Evolutionary conservation across 768 basidiomycete species (phyloP).

Genomic region (Mycena kentingensis): DNA sequence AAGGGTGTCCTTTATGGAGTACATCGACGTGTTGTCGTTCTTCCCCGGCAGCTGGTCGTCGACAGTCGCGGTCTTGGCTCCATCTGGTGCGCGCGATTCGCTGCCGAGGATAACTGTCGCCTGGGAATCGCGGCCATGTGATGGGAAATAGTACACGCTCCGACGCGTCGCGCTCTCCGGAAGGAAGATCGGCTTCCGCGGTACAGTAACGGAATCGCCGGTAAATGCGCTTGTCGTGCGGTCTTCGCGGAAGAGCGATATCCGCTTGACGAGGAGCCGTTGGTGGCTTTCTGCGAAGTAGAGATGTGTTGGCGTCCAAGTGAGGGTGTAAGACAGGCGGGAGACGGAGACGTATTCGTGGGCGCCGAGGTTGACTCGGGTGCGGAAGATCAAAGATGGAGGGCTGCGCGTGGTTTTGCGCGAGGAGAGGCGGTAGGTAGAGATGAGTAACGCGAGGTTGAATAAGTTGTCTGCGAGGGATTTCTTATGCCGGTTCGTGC

Average conservation of each 20-base stretch:
- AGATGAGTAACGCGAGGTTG: slow-evolving; percentile 24
- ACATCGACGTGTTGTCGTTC: background rate
- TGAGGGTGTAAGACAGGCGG: slow-evolving; percentile 28
- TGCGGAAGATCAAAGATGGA: slow-evolving; percentile 24
- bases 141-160: slow-evolving; percentile 27
- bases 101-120: slow-evolving; percentile 21
- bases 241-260: slow-evolving; percentile 25
- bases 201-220: slow-evolving; percentile 17
- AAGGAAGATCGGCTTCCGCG: slow-evolving; percentile 22
- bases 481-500: background rate
- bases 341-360: slow-evolving; percentile 16
- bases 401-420: slow-evolving; percentile 22
- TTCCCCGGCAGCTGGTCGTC: background rate
- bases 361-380: slow-evolving; percentile 18
- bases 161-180: slow-evolving; percentile 25
- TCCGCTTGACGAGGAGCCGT: slow-evolving; percentile 22
- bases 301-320: slow-evolving; percentile 27
- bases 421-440: slow-evolving; percentile 26
- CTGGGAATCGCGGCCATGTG: background rate
- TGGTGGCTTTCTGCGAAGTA: slow-evolving; percentile 26
- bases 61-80: background rate
- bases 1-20: background rate
- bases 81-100: slow-evolving; percentile 3
- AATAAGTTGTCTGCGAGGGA: background rate
- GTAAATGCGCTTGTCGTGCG: background rate